Percentiles rank a stretch among this genome's conserved stretches.
phyloP scores from a whole-genome alignment of 2,329 filamentous ascomycete genomes.

The Colletotrichum paranaense region DNA sequence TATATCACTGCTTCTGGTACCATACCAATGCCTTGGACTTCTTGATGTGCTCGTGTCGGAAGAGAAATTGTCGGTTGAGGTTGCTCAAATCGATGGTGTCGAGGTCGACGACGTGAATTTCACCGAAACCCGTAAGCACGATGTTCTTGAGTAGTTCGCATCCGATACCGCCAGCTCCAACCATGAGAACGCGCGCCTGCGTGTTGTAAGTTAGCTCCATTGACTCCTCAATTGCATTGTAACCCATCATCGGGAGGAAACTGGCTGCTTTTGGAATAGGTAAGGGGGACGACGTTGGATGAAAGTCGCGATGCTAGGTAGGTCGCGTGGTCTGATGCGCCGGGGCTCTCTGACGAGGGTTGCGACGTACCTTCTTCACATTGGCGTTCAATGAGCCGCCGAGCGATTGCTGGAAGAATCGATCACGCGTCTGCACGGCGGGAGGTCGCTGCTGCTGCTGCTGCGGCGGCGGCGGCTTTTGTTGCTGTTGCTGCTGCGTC shows the following conservation, averaged over 20 bases:
- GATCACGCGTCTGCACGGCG: constrained; percentile 56
- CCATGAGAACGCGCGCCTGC: constrained; percentile 89
- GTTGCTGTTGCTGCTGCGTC: constrained; percentile 31
- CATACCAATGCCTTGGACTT: constrained; percentile 92
- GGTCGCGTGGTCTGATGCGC: constrained; percentile 34
- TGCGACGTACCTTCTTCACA: constrained; percentile 73
- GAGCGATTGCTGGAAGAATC: constrained; percentile 73
- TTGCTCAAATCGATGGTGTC: constrained; percentile 99
- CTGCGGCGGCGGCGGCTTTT: not conserved
- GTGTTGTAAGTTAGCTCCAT: constrained; percentile 46
- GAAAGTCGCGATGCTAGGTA: not conserved
- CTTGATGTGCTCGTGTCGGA: constrained; percentile 96
- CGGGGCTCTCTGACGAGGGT: not conserved
- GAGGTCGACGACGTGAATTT: constrained; percentile 94
- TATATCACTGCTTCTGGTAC: constrained; percentile 35
- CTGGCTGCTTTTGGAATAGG: not conserved
- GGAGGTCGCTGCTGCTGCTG: constrained; percentile 35
- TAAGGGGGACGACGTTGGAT: not conserved
- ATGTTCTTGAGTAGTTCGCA: constrained; percentile 98
- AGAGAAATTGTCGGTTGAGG: constrained; percentile 96
- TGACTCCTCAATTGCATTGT: constrained; percentile 12
- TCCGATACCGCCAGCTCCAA: constrained; percentile 96
- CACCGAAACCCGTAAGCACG: constrained; percentile 89
- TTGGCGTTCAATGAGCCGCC: constrained; percentile 71
- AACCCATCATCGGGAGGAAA: not conserved